Evolutionary conservation across 805 yeast genomes (phyloP).

Genomic region (Kazachstania africana): DNA sequence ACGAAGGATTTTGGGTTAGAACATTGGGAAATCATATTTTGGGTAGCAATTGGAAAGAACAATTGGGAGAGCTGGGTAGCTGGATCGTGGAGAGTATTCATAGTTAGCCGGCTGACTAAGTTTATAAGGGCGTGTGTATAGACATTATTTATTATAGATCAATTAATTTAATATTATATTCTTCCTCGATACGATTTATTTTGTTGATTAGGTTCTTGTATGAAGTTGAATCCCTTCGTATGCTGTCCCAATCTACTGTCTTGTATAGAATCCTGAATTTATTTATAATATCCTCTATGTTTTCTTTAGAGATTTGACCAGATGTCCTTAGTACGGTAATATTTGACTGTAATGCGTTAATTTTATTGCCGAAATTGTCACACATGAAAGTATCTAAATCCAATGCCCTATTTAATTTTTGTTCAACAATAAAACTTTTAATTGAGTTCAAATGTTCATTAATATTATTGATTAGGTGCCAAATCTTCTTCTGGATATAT

Average conservation of each 20-base stretch:
- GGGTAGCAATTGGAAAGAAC: too few species aligned
- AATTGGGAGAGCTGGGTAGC: too few species aligned
- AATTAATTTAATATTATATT: too few species aligned
- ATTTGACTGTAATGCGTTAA: constrained; percentile 7
- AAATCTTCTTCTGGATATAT: constrained; percentile 16
- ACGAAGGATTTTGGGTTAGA: too few species aligned
- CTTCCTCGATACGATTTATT: too few species aligned
- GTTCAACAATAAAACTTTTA: constrained; percentile 20
- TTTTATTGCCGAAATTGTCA: constrained; percentile 12
- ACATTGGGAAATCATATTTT: too few species aligned
- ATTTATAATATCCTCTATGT: constrained; percentile 6
- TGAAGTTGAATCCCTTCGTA: too few species aligned
- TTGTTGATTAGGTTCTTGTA: too few species aligned
- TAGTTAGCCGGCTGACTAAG: too few species aligned
- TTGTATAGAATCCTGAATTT: constrained; percentile 8
- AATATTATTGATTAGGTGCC: constrained; percentile 17
- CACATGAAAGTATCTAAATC: constrained; percentile 12
- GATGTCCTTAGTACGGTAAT: constrained; percentile 4
- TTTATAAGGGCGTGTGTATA: too few species aligned
- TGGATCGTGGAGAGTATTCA: too few species aligned
- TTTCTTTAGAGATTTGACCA: constrained; percentile 6
- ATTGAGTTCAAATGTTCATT: constrained; percentile 21
- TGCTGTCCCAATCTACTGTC: constrained; percentile 19
- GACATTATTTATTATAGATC: too few species aligned
- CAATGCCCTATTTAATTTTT: constrained; percentile 13